Evolutionary conservation across 495 filamentous ascomycete species (phyloP), one percentile per base, ranked within the genome.

Genomic region (Xeromyces bisporus): DNA sequence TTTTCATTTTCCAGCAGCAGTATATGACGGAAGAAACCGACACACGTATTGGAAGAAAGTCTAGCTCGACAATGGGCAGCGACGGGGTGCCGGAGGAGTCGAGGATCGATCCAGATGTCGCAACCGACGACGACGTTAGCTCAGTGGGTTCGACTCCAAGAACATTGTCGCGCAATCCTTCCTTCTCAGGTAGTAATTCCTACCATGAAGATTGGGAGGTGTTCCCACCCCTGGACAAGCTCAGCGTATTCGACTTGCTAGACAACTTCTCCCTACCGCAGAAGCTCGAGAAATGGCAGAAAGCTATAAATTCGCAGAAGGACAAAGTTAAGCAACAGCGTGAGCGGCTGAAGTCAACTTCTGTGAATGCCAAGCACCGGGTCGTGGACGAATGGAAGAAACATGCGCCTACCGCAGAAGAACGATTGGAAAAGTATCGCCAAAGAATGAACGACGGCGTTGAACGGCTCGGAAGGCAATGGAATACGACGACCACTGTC

Each of bases 211-310:
- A 91, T 49, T 87, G 80, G 80, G 82, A 87, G 38, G 69, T 74
- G 0, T 75, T 79, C 27, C 81, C 89, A 11, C 83, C 89, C 3
- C 59, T 93, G n/a, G 89, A 97, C 46, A 77, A 82, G 32, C 62
- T 96, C 35, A 87, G 80, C 14, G 69, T 94, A 25, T 84, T 96
- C 38, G 89, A 97, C 47, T 60, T 96, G 13, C 68, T 97, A 31
- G 91, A 94, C 53, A 93, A 92, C 46, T 73, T 97, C 40, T 80
- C 89, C 0, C 67, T 97, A 28, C 75, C 84, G 1, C 76, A 86
- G 40, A 77, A 82, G 33, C 60, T 97, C 14, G 89, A 97, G 53
- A 82, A 79, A 55, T 64, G 93, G 40, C 84, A 93, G 40, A 76
- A 64, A 37, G 73, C 75, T 11, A 57, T 93, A 23, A 71, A 72